Evolutionary conservation across 208 protist genomes (phyloP).

Genomic region (Acanthamoeba triangularis): DNA sequence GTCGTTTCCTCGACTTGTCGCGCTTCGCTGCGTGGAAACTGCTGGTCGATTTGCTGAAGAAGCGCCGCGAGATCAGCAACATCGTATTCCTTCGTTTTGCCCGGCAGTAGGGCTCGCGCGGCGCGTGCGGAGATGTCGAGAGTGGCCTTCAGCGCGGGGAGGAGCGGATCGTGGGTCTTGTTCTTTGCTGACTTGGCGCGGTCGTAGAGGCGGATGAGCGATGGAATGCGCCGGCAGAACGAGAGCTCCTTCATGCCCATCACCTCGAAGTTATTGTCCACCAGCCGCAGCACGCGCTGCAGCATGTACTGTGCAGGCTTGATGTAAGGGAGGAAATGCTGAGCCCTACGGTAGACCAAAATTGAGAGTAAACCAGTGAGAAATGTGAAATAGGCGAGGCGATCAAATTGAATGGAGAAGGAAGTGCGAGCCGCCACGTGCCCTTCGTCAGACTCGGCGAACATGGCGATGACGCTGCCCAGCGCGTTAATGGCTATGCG

Average conservation of each 20-base stretch:
- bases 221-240: background rate
- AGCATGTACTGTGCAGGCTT: background rate
- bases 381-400: background rate
- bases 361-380: background rate
- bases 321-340: conserved; percentile 18
- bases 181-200: background rate
- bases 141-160: background rate
- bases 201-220: background rate
- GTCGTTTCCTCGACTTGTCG: background rate
- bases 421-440: background rate
- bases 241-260: conserved; percentile 32
- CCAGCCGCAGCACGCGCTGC: conserved; percentile 14
- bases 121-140: background rate
- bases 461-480: background rate
- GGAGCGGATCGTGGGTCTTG: background rate
- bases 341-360: background rate
- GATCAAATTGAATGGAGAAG: background rate
- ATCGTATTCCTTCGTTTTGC: background rate
- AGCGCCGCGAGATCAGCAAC: background rate
- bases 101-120: background rate
- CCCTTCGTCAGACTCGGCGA: conserved; percentile 30
- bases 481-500: conserved; percentile 6
- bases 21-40: background rate
- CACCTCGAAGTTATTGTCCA: conserved; percentile 65
- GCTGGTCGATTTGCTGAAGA: background rate